Base-by-base conservation (phyloP, 2,329 filamentous ascomycete genomes). In the Xylaria sp. region DNA sequence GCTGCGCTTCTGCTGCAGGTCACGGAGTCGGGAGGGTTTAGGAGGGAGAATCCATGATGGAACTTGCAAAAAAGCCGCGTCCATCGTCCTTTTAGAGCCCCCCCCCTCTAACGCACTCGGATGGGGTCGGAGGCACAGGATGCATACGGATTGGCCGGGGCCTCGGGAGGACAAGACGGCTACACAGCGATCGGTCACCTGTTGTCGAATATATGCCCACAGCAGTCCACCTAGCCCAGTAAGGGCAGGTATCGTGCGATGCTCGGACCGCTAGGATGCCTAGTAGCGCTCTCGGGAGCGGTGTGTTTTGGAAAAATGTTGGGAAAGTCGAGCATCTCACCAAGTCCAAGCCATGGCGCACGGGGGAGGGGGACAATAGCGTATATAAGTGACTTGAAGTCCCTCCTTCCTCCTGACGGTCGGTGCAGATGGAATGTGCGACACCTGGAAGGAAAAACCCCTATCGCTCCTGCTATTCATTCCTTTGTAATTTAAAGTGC, bases 251-350 rank as follows among this genome's bases (percentile, higher is more conserved):
- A 49, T 65, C 50, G 52, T 56, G 63, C 46, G 60, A 63, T 66
- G 35, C 42, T 60, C 63, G 53, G 63, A 51, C 55, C 56, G 56
- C 46, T 37, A 43, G 23, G n/a, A 43, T 46, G 17, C 21, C n/a
- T 31, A 25, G 35, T 17, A 46, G 37, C 25, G 42, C 28, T 7
- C 17, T 2, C 11, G 8, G n/a, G 38, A 54, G 59, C 61, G 64
- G 64, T 64, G 64, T 66, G 64, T 66, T 61, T 66, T 62, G 64
- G 9, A 58, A 61, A 50, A 61, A 50, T 53, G 61, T 64, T 64
- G 64, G 61, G 57, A 54, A 47, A n/a, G n/a, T n/a, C 50, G 43
- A 56, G 51, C 12, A 43, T 15, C 14, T 14, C 25, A 19, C 28
- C 31, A 31, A 17, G 23, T 31, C 25, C 45, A 47, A 31, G 15